phyloP scores from a whole-genome alignment of 2,329 filamentous ascomycete genomes.

The Zymoseptoria ardabiliae region DNA sequence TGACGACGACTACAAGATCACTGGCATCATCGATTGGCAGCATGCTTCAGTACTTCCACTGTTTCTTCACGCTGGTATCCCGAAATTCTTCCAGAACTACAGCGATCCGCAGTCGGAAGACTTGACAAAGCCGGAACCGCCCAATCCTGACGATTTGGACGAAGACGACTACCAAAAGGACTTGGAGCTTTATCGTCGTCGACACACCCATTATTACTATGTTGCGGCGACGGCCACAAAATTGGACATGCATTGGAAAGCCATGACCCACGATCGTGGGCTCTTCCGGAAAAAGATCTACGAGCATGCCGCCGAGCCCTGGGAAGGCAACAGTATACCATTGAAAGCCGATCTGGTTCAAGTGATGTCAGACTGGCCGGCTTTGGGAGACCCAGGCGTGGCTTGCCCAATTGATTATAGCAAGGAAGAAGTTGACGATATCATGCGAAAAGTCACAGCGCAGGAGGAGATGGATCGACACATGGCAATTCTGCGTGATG shows the following conservation, averaged over 20 bases:
- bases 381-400: neutral
- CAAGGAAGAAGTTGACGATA: constrained; percentile 13
- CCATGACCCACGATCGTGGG: constrained; percentile 11
- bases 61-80: constrained; percentile 17
- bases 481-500: constrained; percentile 16
- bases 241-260: constrained; percentile 16
- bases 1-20: constrained; percentile 28
- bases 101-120: constrained; percentile 22
- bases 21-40: constrained; percentile 18
- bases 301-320: constrained; percentile 15
- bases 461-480: constrained; percentile 22
- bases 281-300: constrained; percentile 14
- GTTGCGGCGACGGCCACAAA: constrained; percentile 12
- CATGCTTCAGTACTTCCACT: constrained; percentile 8
- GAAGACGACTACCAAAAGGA: constrained; percentile 11
- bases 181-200: constrained; percentile 15
- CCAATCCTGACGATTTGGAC: constrained; percentile 12
- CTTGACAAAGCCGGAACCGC: constrained; percentile 11
- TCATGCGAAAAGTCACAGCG: constrained; percentile 14
- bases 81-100: constrained; percentile 36
- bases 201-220: constrained; percentile 23
- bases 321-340: constrained; percentile 24
- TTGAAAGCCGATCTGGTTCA: constrained; percentile 19
- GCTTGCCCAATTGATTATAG: constrained; percentile 15
- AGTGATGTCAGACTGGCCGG: constrained; percentile 6